A percentile compares a stretch with the other conserved stretches of the same genome.
These are phyloP conservation scores for Ascochyta koolunga DNA, from an alignment of 2,329 filamentous ascomycete genomes.

Conservation along the genomic window DNA sequence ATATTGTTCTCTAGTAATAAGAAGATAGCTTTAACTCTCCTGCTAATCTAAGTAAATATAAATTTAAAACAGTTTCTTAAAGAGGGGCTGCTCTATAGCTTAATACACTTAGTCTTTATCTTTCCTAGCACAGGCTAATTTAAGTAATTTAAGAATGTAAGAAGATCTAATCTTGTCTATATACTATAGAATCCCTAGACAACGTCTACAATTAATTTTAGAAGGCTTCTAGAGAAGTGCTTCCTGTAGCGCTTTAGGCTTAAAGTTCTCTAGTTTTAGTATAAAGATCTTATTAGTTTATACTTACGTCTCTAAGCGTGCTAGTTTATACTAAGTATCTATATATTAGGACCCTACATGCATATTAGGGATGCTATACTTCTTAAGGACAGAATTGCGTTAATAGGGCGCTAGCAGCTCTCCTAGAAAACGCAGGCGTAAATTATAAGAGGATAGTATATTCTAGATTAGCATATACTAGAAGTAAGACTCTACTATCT, in stretches of 20 bases:
- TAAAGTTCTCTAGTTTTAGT: background rate
- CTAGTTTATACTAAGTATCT: background rate
- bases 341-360: background rate
- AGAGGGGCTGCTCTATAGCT: background rate
- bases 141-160: background rate
- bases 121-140: background rate
- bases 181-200: background rate
- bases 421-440: background rate
- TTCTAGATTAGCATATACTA: background rate
- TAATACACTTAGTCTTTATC: background rate
- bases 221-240: background rate
- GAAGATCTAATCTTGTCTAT: background rate
- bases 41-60: background rate
- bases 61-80: conserved; percentile 1
- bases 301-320: background rate
- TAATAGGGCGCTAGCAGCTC: background rate
- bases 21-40: background rate
- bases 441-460: background rate
- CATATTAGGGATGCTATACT: background rate
- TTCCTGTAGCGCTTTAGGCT: background rate
- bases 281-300: background rate
- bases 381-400: background rate
- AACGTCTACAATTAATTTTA: background rate
- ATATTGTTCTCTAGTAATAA: background rate
- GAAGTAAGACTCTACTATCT: background rate